Percentiles rank a stretch among this genome's conserved stretches.
Evolutionary conservation across 768 basidiomycete genomes (phyloP).

Genomic region (Tylopilus subfusipes): DNA sequence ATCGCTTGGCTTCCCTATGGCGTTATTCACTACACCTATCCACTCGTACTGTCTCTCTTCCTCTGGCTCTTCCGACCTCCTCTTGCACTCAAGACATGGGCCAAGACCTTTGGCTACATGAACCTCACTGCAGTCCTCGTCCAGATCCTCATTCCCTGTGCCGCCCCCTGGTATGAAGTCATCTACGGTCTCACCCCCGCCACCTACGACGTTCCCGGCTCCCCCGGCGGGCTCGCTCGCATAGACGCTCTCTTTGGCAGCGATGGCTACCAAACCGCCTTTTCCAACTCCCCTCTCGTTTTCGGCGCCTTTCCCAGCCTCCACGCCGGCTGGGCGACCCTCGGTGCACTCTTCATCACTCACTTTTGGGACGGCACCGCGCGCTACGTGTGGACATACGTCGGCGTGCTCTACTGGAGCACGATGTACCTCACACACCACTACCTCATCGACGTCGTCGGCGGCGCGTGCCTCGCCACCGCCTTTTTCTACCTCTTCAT

Average conservation of each 20-base stretch:
- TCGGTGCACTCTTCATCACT: slow-evolving; percentile 88
- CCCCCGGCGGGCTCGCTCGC: slow-evolving; percentile 86
- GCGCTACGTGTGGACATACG: slow-evolving; percentile 76
- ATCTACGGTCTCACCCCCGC: slow-evolving; percentile 96
- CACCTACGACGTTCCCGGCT: slow-evolving; percentile 87
- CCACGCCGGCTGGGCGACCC: slow-evolving; percentile 86
- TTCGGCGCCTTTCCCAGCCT: slow-evolving; percentile 97
- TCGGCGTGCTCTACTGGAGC: slow-evolving; percentile 88
- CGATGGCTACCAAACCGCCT: slow-evolving; percentile 71
- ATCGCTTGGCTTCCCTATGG: slow-evolving; percentile 97
- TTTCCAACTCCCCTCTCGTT: slow-evolving; percentile 85
- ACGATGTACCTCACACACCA: slow-evolving; percentile 99
- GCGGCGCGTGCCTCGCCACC: slow-evolving; percentile 86
- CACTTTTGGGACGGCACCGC: slow-evolving; percentile 87
- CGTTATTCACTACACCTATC: slow-evolving; percentile 84
- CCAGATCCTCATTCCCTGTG: slow-evolving; percentile 88
- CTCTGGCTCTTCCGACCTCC: slow-evolving; percentile 89
- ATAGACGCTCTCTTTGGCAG: slow-evolving; percentile 86
- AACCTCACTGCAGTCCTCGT: slow-evolving; percentile 84
- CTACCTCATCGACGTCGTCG: slow-evolving; percentile 97
- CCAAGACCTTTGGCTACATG: slow-evolving; percentile 86
- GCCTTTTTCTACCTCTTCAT: slow-evolving; percentile 86
- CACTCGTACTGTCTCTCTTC: slow-evolving; percentile 81
- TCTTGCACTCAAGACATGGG: slow-evolving; percentile 80
- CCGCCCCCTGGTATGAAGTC: slow-evolving; percentile 97